Evolutionary conservation across 768 basidiomycete species (phyloP), one percentile per base, ranked within the genome.

Genomic region (Suillus variegatus): DNA sequence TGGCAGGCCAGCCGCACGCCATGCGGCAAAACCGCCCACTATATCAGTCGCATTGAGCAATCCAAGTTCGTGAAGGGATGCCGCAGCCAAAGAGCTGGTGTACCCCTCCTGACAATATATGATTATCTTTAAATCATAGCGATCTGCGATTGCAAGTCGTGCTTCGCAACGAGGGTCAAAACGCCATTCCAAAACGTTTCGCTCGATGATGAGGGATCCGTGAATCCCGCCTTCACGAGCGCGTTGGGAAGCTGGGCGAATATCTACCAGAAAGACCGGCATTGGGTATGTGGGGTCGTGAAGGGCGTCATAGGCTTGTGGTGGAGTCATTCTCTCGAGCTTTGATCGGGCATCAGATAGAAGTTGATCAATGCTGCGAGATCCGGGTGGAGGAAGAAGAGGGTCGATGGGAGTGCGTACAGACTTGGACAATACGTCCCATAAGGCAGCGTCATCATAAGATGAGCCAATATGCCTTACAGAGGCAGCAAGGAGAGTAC

Each of bases 161-260:
- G 84, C 79, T 7, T 83, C 79, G 68, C 78, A 82, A 63, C 90
- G 81, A 5, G 92, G 92, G 75, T 94, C 92, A 68, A 94, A 88
- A 28, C 86, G 83, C 90, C 91, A 92, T 74, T 94, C 92, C 62
- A 94, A 81, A 6, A 87, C 84, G 71, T 91, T 93, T 28, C 92
- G 83, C 70, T 93, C 92, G 64, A 93, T 84, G 62, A 90, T 77
- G 63, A 93, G 77, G n/a, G 91, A 84, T 0, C 92, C 90, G 9
- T 80, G 81, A 63, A 93, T 88, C 0, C 77, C 81, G 0, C 92
- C 92, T 40, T 84, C 78, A 56, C 72, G 73, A 6, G 80, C 80
- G 18, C 92, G 83, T 73, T 91, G 85, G 6, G 81, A 82, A 46
- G 80, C 84, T 0, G 91, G 85, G 8, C 92, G 87, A 61, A 93